Conservation (phyloP, 2,329 filamentous ascomycete species). For the Nigrospora oryzae region DNA sequence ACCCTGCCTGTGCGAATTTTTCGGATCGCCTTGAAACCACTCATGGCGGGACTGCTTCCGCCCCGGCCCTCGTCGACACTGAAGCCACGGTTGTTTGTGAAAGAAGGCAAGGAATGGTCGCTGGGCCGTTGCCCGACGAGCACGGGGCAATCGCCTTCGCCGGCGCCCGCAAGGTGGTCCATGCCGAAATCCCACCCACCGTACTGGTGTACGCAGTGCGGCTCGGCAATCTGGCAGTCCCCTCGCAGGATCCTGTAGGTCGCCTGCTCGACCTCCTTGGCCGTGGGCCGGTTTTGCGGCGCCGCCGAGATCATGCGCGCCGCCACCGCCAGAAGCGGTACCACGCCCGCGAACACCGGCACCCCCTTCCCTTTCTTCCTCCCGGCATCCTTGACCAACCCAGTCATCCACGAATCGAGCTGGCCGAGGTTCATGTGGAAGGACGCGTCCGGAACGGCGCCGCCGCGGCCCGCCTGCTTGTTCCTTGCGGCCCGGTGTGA, state of each 20-base stretch:
- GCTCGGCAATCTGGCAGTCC: slow-evolving; percentile 35
- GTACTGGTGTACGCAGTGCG: slow-evolving; percentile 46
- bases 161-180: slow-evolving; percentile 21
- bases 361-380: slow-evolving; percentile 31
- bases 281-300: slow-evolving; percentile 43
- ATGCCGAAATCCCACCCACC: slow-evolving; percentile 21
- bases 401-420: slow-evolving; percentile 59
- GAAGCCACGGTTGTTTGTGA: neutral
- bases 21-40: slow-evolving; percentile 17
- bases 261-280: slow-evolving; percentile 40
- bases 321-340: slow-evolving; percentile 42
- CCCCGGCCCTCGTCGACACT: slow-evolving; percentile 8
- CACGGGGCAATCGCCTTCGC: slow-evolving; percentile 2
- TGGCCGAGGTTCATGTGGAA: slow-evolving; percentile 66
- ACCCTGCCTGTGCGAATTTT: slow-evolving; percentile 20
- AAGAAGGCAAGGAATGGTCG: neutral
- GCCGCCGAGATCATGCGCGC: slow-evolving; percentile 44
- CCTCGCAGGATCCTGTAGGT: slow-evolving; percentile 45
- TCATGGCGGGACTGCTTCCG: slow-evolving; percentile 6
- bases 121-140: neutral
- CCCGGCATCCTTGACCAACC: slow-evolving; percentile 49
- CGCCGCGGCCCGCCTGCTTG: slow-evolving; percentile 47
- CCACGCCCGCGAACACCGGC: slow-evolving; percentile 39
- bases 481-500: slow-evolving; percentile 59
- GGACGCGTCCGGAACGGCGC: slow-evolving; percentile 57